Percentiles rank a stretch among this genome's conserved stretches.
Conservation (phyloP, 139 green algal genomes). For the Chlamydomonas incerta region DNA sequence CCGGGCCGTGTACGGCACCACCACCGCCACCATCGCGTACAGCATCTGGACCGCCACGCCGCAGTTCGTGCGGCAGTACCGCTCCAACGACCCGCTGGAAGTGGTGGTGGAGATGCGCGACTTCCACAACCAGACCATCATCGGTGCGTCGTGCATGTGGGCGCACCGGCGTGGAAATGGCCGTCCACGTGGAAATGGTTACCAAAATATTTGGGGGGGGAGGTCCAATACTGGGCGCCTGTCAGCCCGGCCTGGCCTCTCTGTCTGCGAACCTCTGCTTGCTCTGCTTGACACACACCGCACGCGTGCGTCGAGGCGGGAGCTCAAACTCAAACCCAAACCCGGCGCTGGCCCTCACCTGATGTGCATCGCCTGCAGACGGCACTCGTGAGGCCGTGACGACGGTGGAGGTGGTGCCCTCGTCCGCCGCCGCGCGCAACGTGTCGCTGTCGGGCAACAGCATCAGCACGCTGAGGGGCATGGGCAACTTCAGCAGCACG, state of each 20-base stretch:
- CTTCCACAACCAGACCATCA: background rate
- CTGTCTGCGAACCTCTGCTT: too few species aligned
- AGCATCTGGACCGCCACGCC: background rate
- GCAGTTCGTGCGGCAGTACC: background rate
- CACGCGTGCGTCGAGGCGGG: too few species aligned
- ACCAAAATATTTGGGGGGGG: too few species aligned
- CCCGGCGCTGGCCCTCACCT: too few species aligned
- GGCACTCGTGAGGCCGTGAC: background rate
- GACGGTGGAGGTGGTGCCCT: background rate
- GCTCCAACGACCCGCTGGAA: background rate
- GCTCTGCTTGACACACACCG: background rate
- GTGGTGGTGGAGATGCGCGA: background rate
- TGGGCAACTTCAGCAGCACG: conserved; percentile 1
- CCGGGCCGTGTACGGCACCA: background rate
- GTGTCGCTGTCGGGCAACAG: background rate
- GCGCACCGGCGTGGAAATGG: too few species aligned
- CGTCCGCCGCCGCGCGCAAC: background rate
- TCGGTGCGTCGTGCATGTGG: too few species aligned
- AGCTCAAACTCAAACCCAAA: too few species aligned
- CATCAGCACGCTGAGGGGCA: background rate
- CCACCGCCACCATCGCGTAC: conserved; percentile 4
- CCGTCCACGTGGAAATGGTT: too few species aligned
- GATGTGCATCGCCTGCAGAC: too few species aligned
- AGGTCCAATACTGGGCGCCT: too few species aligned
- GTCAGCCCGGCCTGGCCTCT: too few species aligned